Evolutionary conservation across 1,284 basidiomycete species (phyloP).

Genomic region (Sporisorium sorghi): DNA sequence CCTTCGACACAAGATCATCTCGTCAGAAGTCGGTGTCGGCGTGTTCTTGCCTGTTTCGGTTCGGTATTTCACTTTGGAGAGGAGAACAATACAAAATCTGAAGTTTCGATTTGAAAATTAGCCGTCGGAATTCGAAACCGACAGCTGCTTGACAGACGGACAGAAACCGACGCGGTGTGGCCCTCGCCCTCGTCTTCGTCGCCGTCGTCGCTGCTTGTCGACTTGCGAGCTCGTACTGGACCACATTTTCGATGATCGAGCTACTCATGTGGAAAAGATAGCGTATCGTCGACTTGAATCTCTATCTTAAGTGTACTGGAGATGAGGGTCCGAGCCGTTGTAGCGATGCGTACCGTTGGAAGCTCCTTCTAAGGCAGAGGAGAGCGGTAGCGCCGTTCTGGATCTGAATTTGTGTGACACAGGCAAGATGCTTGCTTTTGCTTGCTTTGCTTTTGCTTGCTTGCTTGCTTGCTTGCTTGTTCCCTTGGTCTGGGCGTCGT

Average conservation of each 20-base stretch:
- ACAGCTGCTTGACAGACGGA: conserved; percentile 3
- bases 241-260: neutral
- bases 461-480: neutral
- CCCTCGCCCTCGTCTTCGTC: no score
- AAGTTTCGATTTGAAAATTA: neutral
- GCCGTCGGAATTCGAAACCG: neutral
- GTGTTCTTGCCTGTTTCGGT: no score
- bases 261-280: neutral
- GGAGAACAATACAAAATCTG: neutral
- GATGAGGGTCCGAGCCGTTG: neutral
- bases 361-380: no score
- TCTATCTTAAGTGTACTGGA: neutral
- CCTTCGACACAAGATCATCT: no score
- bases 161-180: no score
- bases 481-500: neutral
- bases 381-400: neutral
- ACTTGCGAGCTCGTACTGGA: neutral
- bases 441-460: no score
- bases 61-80: no score
- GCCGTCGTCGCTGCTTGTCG: neutral
- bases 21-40: no score
- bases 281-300: neutral
- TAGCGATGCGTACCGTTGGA: no score
- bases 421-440: no score
- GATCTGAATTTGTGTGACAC: no score